phyloP scores from a whole-genome alignment of 805 yeast species.

The Saccharomyces jurei region DNA sequence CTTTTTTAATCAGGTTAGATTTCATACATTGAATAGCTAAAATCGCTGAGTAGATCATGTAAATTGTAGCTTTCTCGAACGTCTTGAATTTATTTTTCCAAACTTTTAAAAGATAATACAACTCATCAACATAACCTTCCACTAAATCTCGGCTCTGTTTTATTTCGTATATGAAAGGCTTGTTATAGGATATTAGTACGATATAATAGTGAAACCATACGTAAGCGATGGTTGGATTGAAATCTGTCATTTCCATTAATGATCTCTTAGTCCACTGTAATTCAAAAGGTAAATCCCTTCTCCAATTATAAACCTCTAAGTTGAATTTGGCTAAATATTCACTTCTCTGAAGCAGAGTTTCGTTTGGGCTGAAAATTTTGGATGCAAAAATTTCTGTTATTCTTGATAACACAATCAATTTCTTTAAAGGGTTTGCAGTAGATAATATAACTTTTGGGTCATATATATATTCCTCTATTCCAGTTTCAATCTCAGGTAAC shows the following conservation, averaged over 20 bases:
- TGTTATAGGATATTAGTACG: constrained; percentile 45
- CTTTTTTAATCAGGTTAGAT: constrained; percentile 13
- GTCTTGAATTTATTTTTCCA: constrained; percentile 16
- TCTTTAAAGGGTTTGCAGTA: constrained; percentile 29
- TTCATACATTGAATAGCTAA: constrained; percentile 25
- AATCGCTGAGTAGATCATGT: constrained; percentile 25
- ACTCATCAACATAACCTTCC: constrained; percentile 22
- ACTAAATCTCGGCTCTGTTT: constrained; percentile 15
- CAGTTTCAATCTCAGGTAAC: constrained; percentile 46
- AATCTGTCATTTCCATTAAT: constrained; percentile 32
- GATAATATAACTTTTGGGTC: constrained; percentile 18
- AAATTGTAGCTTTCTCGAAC: constrained; percentile 20
- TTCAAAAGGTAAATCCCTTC: constrained; percentile 35
- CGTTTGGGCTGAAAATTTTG: constrained; percentile 19
- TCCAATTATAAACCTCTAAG: constrained; percentile 41
- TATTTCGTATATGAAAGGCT: constrained; percentile 39
- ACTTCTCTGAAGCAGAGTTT: constrained; percentile 30
- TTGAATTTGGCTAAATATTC: constrained; percentile 35
- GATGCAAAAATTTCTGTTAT: constrained; percentile 26
- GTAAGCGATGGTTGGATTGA: constrained; percentile 42
- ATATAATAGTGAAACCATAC: constrained; percentile 48
- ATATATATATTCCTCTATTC: constrained; percentile 48
- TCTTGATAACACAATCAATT: constrained; percentile 34
- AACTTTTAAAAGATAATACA: constrained; percentile 12
- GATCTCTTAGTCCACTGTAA: constrained; percentile 37